A percentile compares a stretch with the other conserved stretches of the same genome.
These are phyloP conservation scores for Tanacetum coccineum DNA, from an alignment of 129 eudicot genomes.

Conservation along the genomic window DNA sequence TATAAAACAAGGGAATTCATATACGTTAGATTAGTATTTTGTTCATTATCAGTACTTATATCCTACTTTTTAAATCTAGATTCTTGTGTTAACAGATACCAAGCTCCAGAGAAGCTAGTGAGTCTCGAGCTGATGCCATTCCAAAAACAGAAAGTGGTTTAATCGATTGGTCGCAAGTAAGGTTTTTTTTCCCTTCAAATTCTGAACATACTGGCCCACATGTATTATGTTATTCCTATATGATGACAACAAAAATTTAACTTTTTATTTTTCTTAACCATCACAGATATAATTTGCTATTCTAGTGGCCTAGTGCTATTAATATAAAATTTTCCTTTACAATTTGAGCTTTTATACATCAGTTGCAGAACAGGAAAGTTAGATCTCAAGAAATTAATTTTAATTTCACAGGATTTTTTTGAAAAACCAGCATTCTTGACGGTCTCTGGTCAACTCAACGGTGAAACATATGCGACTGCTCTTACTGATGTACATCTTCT, in stretches of 20 bases:
- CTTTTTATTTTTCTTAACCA: no score
- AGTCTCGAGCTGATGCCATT: constrained; percentile 65
- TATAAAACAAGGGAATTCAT: no score
- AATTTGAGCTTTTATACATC: background rate
- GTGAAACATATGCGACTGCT: constrained; percentile 98
- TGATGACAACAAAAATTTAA: no score
- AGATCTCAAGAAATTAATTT: background rate
- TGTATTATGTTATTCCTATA: no score
- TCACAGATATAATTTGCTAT: background rate
- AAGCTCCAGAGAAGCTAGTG: constrained; percentile 54
- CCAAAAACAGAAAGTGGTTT: constrained; percentile 71
- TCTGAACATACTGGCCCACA: no score
- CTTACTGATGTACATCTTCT: constrained; percentile 70
- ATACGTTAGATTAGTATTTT: background rate
- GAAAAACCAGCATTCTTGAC: constrained; percentile 96
- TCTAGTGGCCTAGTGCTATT: no score
- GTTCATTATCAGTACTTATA: no score
- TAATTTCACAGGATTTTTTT: constrained; percentile 79
- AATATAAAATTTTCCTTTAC: no score
- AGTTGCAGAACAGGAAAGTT: background rate
- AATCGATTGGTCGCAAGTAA: constrained; percentile 96
- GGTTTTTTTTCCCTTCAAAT: constrained; percentile 9
- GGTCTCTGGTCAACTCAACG: constrained; percentile 99
- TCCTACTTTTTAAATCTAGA: background rate
- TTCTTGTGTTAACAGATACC: constrained; percentile 60